Percentiles rank a stretch among this genome's conserved stretches.
phyloP scores from a whole-genome alignment of 2,329 filamentous ascomycete species.

The Colletotrichum neosansevieriae region DNA sequence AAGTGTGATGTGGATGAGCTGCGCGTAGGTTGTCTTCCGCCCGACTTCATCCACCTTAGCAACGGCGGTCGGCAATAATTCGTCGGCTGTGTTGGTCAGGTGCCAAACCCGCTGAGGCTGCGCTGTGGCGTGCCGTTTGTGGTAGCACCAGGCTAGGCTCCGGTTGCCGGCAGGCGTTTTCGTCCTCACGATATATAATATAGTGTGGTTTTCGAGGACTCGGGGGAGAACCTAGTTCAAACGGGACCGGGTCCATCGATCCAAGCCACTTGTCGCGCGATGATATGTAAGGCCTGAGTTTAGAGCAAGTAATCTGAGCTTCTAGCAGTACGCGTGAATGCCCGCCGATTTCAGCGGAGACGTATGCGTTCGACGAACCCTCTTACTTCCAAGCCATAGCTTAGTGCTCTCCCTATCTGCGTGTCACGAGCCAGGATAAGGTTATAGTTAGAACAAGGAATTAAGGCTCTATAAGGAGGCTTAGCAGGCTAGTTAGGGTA shows the following conservation, averaged over 20 bases:
- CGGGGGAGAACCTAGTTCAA: neutral
- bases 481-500: too few relatives aligned
- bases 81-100: neutral
- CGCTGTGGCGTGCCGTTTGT: neutral
- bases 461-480: too few relatives aligned
- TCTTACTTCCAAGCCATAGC: conserved; percentile 8
- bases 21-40: neutral
- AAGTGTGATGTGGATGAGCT: conserved; percentile 1
- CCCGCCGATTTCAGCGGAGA: neutral
- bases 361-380: neutral
- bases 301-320: neutral
- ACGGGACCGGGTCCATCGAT: neutral
- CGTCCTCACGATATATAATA: neutral
- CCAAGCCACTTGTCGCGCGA: neutral
- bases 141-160: too few relatives aligned
- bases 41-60: neutral
- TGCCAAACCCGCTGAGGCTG: neutral
- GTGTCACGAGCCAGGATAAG: too few relatives aligned
- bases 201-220: neutral
- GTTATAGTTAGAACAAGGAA: too few relatives aligned
- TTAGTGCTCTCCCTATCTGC: neutral
- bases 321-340: too few relatives aligned
- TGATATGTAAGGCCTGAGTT: neutral
- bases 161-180: too few relatives aligned
- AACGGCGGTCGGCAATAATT: neutral